Conservation (phyloP, 1,284 basidiomycete genomes). For the Papiliotrema terrestris region DNA sequence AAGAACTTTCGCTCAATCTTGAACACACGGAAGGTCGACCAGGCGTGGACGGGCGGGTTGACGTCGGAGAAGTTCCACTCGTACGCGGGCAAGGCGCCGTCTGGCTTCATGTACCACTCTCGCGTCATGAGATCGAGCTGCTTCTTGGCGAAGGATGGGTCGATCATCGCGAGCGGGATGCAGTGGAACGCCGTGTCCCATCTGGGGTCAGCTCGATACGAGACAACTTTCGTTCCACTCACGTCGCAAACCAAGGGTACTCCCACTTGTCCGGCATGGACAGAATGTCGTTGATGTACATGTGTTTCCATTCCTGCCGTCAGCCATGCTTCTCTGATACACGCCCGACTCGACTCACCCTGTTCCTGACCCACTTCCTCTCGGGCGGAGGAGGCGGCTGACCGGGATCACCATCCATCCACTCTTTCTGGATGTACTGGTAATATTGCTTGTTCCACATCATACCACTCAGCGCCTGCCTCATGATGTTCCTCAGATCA, state of each 20-base stretch:
- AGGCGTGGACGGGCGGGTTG: conserved; percentile 95
- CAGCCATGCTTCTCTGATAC: background rate
- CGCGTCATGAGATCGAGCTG: conserved; percentile 92
- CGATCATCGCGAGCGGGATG: conserved; percentile 91
- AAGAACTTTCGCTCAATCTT: conserved; percentile 96
- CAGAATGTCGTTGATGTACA: conserved; percentile 91
- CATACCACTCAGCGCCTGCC: conserved; percentile 98
- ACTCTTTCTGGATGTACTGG: conserved; percentile 91
- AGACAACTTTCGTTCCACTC: conserved; percentile 14
- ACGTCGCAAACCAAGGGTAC: conserved; percentile 88
- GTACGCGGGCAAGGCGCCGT: conserved; percentile 95
- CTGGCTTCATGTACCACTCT: conserved; percentile 98
- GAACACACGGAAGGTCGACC: conserved; percentile 95
- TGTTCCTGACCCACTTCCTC: conserved; percentile 80
- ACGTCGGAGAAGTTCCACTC: conserved; percentile 99
- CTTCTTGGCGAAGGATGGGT: conserved; percentile 93
- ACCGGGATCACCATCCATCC: conserved; percentile 90
- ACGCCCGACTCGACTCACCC: conserved; percentile 51
- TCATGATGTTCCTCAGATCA: conserved; percentile 92
- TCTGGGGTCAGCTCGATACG: conserved; percentile 15
- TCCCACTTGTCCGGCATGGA: conserved; percentile 99
- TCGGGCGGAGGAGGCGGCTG: conserved; percentile 92
- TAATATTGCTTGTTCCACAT: conserved; percentile 98
- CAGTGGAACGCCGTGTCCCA: conserved; percentile 99
- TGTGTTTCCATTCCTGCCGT: conserved; percentile 83